Evolutionary conservation across 208 protist species (phyloP), one percentile per base, ranked within the genome.

Genomic region (Acanthamoeba triangularis): DNA sequence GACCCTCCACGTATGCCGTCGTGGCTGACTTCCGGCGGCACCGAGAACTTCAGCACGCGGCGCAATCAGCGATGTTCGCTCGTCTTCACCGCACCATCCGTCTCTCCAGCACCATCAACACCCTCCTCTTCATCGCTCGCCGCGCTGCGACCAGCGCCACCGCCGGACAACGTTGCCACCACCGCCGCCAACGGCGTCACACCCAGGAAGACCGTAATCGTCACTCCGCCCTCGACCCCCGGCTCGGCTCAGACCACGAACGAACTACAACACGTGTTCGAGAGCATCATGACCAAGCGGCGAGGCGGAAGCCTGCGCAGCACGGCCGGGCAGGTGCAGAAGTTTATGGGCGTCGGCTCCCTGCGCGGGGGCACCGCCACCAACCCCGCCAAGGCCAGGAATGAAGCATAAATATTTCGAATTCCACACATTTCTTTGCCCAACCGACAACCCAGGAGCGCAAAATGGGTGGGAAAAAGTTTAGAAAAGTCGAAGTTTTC

Each of bases 211-310:
- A 33, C 61, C 61, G 61, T 69, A 7, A 28, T 69, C 20, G 61
- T 69, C 54, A 25, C 30, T 4, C 37, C 37, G 33, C 23, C 37
- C 13, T 1, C 69, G 69, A 18, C 69, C 0, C n/a, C 33, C 0
- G 33, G 35, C 33, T 28, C 33, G 5, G 13, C 41, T 7, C 23
- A 33, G 47, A 59, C 69, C 16, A 37, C 76, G 8, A 87, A 87
- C 78, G 78, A 87, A 30, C 49, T 87, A 47, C 78, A 87, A 28
- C 47, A 87, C 47, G 78, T 87, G 0, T 87, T 87, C 47, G 78
- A 87, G 47, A 87, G 78, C 78, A 87, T 87, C 47, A 87, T 87
- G 78, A 87, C 44, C 78, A 87, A 87, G 47, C 37, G 78, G 5
- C 37, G 78, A 0, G 78, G 78, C 44, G 78, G 78, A 8, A 87